Evolutionary conservation across 2,329 filamentous ascomycete genomes (phyloP), one percentile per base, ranked within the genome.

Genomic region (Emergomyces orientalis): DNA sequence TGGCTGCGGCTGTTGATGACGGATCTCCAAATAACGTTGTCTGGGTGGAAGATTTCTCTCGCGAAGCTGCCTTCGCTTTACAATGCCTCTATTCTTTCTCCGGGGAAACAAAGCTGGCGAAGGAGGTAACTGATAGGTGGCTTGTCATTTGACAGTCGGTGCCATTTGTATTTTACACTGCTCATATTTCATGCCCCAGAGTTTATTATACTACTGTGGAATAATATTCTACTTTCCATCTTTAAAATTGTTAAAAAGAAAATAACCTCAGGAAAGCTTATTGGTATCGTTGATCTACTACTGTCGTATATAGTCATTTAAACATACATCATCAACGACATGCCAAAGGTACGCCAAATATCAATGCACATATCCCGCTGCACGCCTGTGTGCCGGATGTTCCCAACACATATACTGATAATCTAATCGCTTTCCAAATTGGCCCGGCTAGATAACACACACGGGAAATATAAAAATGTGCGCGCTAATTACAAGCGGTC

Each of bases 51-150:
- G 83, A 89, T 67, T 84, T 89, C 67, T 82, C 82, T 8, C 76
- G 80, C 8, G 89, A 93, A 73, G 87, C 89, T 19, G 89, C 89
- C n/a, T 87, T 87, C 75, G 88, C 89, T 37, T 75, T 92, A 67
- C 84, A 90, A 74, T 83, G 79, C 37, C 84, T 91, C 59, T 88
- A 88, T 71, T 80, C 83, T 14, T 75, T 87, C 54, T 81, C 81
- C 62, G 89, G 88, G 17, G 86, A 91, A 73, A 71, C 81, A 19
- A 77, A 80, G 63, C 80, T 82, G 17, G 88, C 88, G 13, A 81
- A 79, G 71, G 76, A 75, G 32, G 75, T 92, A 59, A 87, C 87
- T 5, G 80, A 84, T 65, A 77, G 80, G 68, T 88, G 81, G 75
- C 74, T 87, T 63, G 79, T 84, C 55, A 72, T 84, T 64, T 82